Percentiles rank a stretch among this genome's conserved stretches.
phyloP scores from a whole-genome alignment of 2,329 filamentous ascomycete genomes.

The Neofusicoccum cordaticola region DNA sequence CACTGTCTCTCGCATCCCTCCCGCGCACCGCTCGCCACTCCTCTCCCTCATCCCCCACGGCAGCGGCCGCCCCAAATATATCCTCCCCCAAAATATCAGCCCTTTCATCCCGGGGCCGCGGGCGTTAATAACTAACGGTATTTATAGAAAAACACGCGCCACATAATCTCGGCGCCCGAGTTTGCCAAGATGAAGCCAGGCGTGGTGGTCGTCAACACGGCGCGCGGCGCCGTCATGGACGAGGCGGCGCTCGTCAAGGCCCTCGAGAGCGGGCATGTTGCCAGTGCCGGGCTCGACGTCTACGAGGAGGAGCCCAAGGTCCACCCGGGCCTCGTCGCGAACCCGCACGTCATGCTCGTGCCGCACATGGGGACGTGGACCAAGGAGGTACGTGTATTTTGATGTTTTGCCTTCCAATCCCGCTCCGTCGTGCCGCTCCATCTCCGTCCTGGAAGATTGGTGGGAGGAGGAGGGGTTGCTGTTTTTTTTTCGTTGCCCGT shows the following conservation, averaged over 20 bases:
- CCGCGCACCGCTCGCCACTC: too few species aligned
- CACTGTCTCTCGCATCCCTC: neutral
- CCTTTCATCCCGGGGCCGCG: too few species aligned
- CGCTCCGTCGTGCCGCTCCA: neutral
- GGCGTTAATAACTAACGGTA: neutral
- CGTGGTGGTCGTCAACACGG: slow-evolving; percentile 77
- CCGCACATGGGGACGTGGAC: slow-evolving; percentile 89
- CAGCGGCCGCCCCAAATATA: neutral
- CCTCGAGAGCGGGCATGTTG: slow-evolving; percentile 66
- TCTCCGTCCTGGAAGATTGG: neutral
- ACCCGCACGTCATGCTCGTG: slow-evolving; percentile 69
- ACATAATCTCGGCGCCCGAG: slow-evolving; percentile 69
- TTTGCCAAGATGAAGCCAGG: slow-evolving; percentile 76
- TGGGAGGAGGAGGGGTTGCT: too few species aligned
- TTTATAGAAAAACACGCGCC: slow-evolving; percentile 62
- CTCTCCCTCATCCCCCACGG: neutral
- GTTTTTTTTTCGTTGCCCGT: neutral
- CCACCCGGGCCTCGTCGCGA: slow-evolving; percentile 68
- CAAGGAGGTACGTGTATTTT: slow-evolving; percentile 49
- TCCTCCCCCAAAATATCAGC: neutral
- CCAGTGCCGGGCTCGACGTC: slow-evolving; percentile 73
- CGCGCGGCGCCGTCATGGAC: slow-evolving; percentile 77
- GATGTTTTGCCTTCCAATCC: neutral
- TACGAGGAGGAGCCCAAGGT: slow-evolving; percentile 78
- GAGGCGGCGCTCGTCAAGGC: slow-evolving; percentile 75